Evolutionary conservation across 2,329 filamentous ascomycete species (phyloP).

Genomic region (Cryphonectria nitschkei): DNA sequence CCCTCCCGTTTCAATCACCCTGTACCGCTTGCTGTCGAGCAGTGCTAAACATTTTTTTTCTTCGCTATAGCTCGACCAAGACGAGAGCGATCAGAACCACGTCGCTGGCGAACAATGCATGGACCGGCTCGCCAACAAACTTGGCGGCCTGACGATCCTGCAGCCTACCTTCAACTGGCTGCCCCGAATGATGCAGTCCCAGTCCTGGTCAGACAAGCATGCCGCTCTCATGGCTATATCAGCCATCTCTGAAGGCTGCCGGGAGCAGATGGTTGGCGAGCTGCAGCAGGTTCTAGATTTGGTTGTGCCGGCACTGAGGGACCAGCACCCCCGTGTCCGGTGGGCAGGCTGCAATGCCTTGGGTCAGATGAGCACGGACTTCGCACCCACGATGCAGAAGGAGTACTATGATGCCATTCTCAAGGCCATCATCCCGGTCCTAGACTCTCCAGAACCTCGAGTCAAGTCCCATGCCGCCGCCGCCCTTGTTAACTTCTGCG

Average conservation of each 20-base stretch:
- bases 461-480: conserved; percentile 97
- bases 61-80: conserved; percentile 77
- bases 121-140: conserved; percentile 95
- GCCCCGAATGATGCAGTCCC: conserved; percentile 94
- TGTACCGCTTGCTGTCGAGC: not conserved
- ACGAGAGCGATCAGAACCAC: conserved; percentile 96
- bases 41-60: conserved; percentile 35
- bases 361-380: conserved; percentile 99
- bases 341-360: conserved; percentile 98
- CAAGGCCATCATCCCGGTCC: conserved; percentile 87
- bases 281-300: conserved; percentile 91
- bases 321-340: conserved; percentile 89
- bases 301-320: conserved; percentile 88
- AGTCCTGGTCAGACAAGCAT: conserved; percentile 92
- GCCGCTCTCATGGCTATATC: conserved; percentile 98
- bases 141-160: conserved; percentile 90
- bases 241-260: conserved; percentile 95
- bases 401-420: conserved; percentile 90
- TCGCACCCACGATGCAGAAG: conserved; percentile 96
- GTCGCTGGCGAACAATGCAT: conserved; percentile 98
- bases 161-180: conserved; percentile 96
- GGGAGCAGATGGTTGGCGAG: conserved; percentile 93
- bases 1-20: conserved; percentile 30
- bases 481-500: conserved; percentile 98
- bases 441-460: conserved; percentile 86